Evolutionary conservation across 257 asterid genomes (phyloP), one percentile per base, ranked within the genome.

Genomic region (Ilex asprella): DNA sequence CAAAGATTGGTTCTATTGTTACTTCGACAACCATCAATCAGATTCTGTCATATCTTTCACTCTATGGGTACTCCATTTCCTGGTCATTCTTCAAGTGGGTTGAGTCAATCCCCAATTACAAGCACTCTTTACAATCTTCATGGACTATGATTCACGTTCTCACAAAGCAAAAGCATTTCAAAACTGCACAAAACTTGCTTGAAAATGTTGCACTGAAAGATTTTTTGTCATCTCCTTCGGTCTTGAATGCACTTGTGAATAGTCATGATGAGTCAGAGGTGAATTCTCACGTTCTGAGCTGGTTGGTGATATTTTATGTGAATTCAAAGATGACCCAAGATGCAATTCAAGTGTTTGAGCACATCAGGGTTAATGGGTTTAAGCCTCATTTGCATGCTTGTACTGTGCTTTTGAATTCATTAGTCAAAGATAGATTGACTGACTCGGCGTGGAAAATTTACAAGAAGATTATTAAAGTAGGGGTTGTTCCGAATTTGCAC

Each of bases 81-180:
- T 83, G 93, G 91, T 65, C 85, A 29, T 86, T 92, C 71, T 92
- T 81, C 79, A 85, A 77, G 60, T 92, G 97, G 97, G 88, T 81
- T 41, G 98, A 92, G 46, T 72, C 82, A 12, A 68, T 84, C 68
- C 89, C 98, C 12, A 72, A 64, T 16, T 84, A 83, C 75, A 81
- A 79, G 78, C 95, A 76, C 67, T 83, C 98, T 1, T 68, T 86
- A 76, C 95, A 85, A 46, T 83, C 81, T 60, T 70, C 76, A 67
- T 92, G 98, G 98, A 75, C 75, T 47, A 86, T 92, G 97, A 70
- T 86, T 61, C 86, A 79, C 75, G 70, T 87, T 58, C 90, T 92
- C 59, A 80, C 97, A 10, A 68, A 83, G 51, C 84, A 78, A 12
- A 83, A 79, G 39, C 93, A 82, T 68, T 89, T 83, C 72, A 83